phyloP scores from a whole-genome alignment of 140 eudicot species.

The Senecio squalidus region DNA sequence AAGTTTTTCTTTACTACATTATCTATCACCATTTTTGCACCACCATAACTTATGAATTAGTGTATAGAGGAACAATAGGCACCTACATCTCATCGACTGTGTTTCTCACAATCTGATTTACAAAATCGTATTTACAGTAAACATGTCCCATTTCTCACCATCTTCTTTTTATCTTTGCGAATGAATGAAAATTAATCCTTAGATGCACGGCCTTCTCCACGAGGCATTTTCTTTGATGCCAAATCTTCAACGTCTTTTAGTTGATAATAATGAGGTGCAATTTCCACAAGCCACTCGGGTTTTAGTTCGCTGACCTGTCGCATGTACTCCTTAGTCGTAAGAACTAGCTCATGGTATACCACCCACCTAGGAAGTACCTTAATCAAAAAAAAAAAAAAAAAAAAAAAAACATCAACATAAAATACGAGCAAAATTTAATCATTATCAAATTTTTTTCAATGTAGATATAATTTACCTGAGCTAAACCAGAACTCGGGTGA shows the following conservation, averaged over 20 bases:
- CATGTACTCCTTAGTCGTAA: constrained; percentile 65
- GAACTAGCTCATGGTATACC: constrained; percentile 63
- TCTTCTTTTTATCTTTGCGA: neutral
- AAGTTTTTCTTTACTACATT: neutral
- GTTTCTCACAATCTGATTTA: constrained; percentile 4
- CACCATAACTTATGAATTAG: neutral
- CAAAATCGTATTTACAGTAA: constrained; percentile 41
- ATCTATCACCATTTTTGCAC: neutral
- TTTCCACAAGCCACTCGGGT: constrained; percentile 67
- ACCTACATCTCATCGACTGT: constrained; percentile 1
- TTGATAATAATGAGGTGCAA: constrained; percentile 71
- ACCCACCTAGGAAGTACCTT: constrained; percentile 76
- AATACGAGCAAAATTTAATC: neutral
- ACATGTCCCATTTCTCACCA: neutral
- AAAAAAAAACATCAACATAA: neutral
- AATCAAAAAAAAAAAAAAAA: neutral
- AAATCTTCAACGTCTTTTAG: constrained; percentile 72
- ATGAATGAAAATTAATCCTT: constrained; percentile 20
- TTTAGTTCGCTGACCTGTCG: constrained; percentile 52
- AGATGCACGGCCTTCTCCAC: constrained; percentile 67
- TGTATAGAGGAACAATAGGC: neutral
- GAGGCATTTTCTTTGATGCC: constrained; percentile 77
- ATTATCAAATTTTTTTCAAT: neutral
- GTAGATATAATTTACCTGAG: constrained; percentile 31
- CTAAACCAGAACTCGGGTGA: constrained; percentile 83